Conservation (phyloP, 306 rosid genomes). For the Vicia sativa region DNA sequence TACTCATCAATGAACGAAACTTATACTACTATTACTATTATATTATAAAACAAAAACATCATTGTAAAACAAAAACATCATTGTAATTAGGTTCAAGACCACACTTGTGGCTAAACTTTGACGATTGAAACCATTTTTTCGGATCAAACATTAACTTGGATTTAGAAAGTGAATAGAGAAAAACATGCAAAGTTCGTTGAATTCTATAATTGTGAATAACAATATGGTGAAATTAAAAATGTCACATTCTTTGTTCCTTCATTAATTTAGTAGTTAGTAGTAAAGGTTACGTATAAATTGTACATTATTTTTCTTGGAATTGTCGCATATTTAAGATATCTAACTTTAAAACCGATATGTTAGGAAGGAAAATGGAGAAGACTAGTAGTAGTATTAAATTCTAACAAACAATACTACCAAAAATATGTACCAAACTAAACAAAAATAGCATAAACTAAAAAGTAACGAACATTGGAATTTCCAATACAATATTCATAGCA, state of each 20-base stretch:
- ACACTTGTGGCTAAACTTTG: slow-evolving; percentile 22
- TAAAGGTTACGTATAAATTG: slow-evolving; percentile 36
- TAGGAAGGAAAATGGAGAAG: slow-evolving; percentile 37
- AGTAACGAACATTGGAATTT: slow-evolving; percentile 27
- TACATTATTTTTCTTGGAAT: slow-evolving; percentile 20
- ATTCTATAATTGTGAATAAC: slow-evolving; percentile 24
- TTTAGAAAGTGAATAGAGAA: neutral
- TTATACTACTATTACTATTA: neutral
- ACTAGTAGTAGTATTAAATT: slow-evolving; percentile 8
- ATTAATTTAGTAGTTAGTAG: slow-evolving; percentile 25
- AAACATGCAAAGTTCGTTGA: slow-evolving; percentile 41
- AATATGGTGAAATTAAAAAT: slow-evolving; percentile 7
- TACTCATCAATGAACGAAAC: slow-evolving; percentile 35
- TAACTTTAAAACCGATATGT: slow-evolving; percentile 32
- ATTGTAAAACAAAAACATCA: slow-evolving; percentile 31
- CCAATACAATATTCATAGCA: slow-evolving; percentile 30
- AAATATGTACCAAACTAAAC: neutral
- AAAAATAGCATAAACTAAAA: neutral
- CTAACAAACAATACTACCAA: neutral
- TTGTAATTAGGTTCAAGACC: slow-evolving; percentile 28
- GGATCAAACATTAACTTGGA: slow-evolving; percentile 16
- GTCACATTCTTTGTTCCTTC: neutral
- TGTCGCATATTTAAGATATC: slow-evolving; percentile 37
- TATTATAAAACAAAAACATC: slow-evolving; percentile 32
- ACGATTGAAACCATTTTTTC: slow-evolving; percentile 9